Conservation (phyloP, 768 basidiomycete genomes). For the Suillus lakei region DNA sequence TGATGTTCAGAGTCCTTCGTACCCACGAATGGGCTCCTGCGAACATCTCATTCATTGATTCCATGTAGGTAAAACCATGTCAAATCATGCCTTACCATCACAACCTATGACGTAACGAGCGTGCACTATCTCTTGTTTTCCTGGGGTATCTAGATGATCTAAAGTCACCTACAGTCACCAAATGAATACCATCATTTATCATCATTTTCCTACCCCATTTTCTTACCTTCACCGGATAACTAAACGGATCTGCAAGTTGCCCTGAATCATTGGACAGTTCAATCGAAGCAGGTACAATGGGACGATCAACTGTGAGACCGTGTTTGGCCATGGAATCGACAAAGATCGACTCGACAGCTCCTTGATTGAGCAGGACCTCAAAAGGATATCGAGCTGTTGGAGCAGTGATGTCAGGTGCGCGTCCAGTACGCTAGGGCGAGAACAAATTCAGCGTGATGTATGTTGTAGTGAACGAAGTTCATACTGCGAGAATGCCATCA, state of each 20-base stretch:
- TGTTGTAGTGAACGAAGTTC: slow-evolving; percentile 3
- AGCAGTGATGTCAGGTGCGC: slow-evolving; percentile 65
- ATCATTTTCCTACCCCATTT: neutral
- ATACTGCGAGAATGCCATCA: slow-evolving; percentile 64
- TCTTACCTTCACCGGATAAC: slow-evolving; percentile 37
- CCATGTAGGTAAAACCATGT: neutral
- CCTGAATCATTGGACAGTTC: slow-evolving; percentile 40
- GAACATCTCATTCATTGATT: slow-evolving; percentile 1
- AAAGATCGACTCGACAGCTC: slow-evolving; percentile 45
- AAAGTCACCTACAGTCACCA: slow-evolving; percentile 12
- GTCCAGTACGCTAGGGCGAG: slow-evolving; percentile 55
- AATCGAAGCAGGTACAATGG: slow-evolving; percentile 34
- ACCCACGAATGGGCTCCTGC: slow-evolving; percentile 52
- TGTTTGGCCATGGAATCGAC: slow-evolving; percentile 41
- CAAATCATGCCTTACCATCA: slow-evolving; percentile 30
- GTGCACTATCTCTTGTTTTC: slow-evolving; percentile 40
- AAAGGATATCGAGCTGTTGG: slow-evolving; percentile 71
- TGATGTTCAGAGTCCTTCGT: slow-evolving; percentile 45
- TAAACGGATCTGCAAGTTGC: slow-evolving; percentile 35
- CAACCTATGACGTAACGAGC: slow-evolving; percentile 42
- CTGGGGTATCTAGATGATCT: slow-evolving; percentile 28
- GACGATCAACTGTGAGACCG: slow-evolving; percentile 40
- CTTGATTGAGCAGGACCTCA: slow-evolving; percentile 56
- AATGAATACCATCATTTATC: neutral
- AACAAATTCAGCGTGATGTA: neutral